phyloP scores from a whole-genome alignment of 2,329 filamentous ascomycete species.

The Leptographium wingfieldii region DNA sequence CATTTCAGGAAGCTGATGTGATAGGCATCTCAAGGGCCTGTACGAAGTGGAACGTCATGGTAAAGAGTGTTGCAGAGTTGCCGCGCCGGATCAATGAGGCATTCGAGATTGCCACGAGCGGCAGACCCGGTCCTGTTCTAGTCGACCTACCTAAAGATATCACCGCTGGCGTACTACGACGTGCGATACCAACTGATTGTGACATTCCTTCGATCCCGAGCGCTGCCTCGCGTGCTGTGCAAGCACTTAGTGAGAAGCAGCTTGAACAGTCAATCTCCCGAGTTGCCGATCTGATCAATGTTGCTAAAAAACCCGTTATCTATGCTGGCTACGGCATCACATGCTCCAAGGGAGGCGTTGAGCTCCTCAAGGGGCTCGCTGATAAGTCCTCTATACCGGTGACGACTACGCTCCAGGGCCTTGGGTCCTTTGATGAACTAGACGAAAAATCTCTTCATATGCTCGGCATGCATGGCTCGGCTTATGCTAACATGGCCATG shows the following conservation, averaged over 20 bases:
- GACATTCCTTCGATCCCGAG: slow-evolving; percentile 70
- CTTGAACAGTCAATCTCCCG: slow-evolving; percentile 61
- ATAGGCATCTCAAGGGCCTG: slow-evolving; percentile 87
- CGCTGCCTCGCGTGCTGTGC: slow-evolving; percentile 70
- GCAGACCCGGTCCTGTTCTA: slow-evolving; percentile 84
- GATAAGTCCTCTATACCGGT: slow-evolving; percentile 89
- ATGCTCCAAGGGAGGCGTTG: slow-evolving; percentile 63
- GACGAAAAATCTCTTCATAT: slow-evolving; percentile 94
- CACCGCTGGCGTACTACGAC: slow-evolving; percentile 70
- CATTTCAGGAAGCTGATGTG: slow-evolving; percentile 94
- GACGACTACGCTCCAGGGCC: slow-evolving; percentile 86
- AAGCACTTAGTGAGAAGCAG: slow-evolving; percentile 59
- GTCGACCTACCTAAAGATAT: slow-evolving; percentile 96
- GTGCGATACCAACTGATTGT: slow-evolving; percentile 66
- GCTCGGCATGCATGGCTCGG: slow-evolving; percentile 96
- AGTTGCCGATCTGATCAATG: slow-evolving; percentile 72
- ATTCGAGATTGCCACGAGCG: slow-evolving; percentile 93
- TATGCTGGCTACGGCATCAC: slow-evolving; percentile 90
- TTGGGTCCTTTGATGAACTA: slow-evolving; percentile 85
- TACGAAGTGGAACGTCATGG: slow-evolving; percentile 99
- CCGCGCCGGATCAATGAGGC: slow-evolving; percentile 93
- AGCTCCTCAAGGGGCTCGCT: slow-evolving; percentile 70
- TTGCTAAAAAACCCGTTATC: slow-evolving; percentile 85
- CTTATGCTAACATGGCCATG: slow-evolving; percentile 96
- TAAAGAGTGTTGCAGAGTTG: slow-evolving; percentile 87